Evolutionary conservation across 805 yeast genomes (phyloP).

Genomic region (Metschnikowia shivogae): DNA sequence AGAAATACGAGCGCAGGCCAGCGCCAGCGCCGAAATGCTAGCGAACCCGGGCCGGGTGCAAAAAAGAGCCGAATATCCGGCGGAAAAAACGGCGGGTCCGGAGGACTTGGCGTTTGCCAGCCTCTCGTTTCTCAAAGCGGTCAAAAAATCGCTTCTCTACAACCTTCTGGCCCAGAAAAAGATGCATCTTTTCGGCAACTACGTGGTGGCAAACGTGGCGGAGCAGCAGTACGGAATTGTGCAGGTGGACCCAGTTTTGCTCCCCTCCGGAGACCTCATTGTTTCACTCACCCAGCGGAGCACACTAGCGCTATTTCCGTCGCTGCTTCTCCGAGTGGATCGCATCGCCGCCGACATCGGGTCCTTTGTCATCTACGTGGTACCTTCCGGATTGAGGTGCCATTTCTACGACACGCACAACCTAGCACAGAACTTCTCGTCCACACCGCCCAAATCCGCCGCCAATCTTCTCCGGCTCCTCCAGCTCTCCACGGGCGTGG

Average conservation of each 20-base stretch:
- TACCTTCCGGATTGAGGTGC: slow-evolving; percentile 42
- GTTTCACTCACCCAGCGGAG: slow-evolving; percentile 26
- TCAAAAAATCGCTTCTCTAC: slow-evolving; percentile 35
- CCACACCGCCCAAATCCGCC: slow-evolving; percentile 22
- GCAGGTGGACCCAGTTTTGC: slow-evolving; percentile 35
- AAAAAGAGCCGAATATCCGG: neutral
- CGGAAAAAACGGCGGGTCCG: slow-evolving; percentile 8
- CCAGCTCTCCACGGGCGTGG: slow-evolving; percentile 30
- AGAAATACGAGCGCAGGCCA: neutral
- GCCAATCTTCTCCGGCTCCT: slow-evolving; percentile 30
- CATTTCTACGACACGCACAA: slow-evolving; percentile 33
- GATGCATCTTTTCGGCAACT: slow-evolving; percentile 37
- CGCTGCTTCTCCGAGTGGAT: slow-evolving; percentile 20
- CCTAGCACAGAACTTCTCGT: slow-evolving; percentile 22
- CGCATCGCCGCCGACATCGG: slow-evolving; percentile 8
- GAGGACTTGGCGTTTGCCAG: slow-evolving; percentile 32
- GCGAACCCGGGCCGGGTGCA: slow-evolving; percentile 28
- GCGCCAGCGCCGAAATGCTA: slow-evolving; percentile 20
- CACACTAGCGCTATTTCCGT: slow-evolving; percentile 24
- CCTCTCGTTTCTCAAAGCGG: slow-evolving; percentile 36
- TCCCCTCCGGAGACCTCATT: slow-evolving; percentile 37
- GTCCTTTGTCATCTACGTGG: slow-evolving; percentile 35
- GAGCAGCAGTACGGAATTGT: slow-evolving; percentile 21
- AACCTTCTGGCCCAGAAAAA: slow-evolving; percentile 25
- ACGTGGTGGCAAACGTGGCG: slow-evolving; percentile 15